Percentiles rank a stretch among this genome's conserved stretches.
Conservation (phyloP, 768 basidiomycete genomes). For the Trametes punicea region DNA sequence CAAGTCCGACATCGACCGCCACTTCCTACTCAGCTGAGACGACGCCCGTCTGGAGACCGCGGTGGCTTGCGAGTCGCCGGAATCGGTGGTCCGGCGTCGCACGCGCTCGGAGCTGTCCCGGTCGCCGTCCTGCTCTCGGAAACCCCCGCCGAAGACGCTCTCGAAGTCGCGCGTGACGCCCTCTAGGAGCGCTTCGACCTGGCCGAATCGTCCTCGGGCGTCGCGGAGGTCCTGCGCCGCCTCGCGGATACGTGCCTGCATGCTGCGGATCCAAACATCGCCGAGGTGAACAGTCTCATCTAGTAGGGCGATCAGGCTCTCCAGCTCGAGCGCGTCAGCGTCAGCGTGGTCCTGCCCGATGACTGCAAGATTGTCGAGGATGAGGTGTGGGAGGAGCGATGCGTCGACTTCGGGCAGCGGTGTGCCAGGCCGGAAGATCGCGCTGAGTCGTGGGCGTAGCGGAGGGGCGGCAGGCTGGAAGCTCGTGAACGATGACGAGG, state of each 20-base stretch:
- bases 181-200: constrained; percentile 43
- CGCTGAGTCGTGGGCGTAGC: background rate
- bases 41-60: constrained; percentile 36
- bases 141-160: constrained; percentile 37
- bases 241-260: constrained; percentile 53
- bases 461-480: background rate
- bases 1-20: constrained; percentile 23
- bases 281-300: constrained; percentile 47
- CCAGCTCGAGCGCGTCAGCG: constrained; percentile 34
- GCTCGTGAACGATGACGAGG: constrained; percentile 17
- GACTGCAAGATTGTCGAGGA: constrained; percentile 52
- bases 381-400: constrained; percentile 36
- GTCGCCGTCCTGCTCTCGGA: background rate
- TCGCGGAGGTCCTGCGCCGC: constrained; percentile 46
- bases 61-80: constrained; percentile 64
- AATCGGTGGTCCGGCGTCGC: constrained; percentile 50
- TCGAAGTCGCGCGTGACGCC: constrained; percentile 43
- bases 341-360: constrained; percentile 38
- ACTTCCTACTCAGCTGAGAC: constrained; percentile 14
- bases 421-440: constrained; percentile 1
- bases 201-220: constrained; percentile 43
- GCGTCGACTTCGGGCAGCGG: constrained; percentile 40
- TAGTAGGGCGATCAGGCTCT: constrained; percentile 44
- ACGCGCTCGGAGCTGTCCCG: constrained; percentile 20
- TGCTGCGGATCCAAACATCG: constrained; percentile 44